Evolutionary conservation across 805 yeast species (phyloP), one percentile per base, ranked within the genome.

Genomic region (Starmerella khaoyaiensis): DNA sequence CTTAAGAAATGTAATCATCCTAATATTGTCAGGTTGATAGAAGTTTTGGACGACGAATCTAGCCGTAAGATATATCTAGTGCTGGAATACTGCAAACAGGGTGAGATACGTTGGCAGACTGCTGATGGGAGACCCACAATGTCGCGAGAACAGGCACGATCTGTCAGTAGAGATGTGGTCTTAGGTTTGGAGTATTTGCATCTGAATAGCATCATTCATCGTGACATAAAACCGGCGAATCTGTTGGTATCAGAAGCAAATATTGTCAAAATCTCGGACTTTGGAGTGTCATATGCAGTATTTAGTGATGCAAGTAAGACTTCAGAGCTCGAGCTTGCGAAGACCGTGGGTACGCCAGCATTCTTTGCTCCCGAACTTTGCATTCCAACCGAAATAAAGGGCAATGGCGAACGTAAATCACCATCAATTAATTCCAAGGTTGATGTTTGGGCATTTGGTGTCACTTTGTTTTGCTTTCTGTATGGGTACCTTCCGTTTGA

Each of bases 371-470:
- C 95, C 0, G 99, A 90, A 55, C 65, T 86, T 32, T 86, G 95
- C 54, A 33, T 39, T 2, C 49, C 49, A 8, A 44, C 47, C 2
- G 49, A 34, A 37, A 37, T 36, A 28, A 21, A 12, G 35, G 51
- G 25, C 42, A 31, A 30, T 26, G 46, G 46, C 47, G 39, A 35
- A 30, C 40, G 36, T 25, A 33, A 28, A 26, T 17, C 49, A 33
- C 71, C 75, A 4, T 71, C 66, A 37, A 78, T 87, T 28, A 77
- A 81, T 36, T 67, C 76, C 54, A 83, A 80, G 57, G 80, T 90
- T 38, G 98, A 90, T 60, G 79, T 87, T n/a, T 90, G 98, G 98
- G 94, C 98, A 0, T 59, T 84, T 16, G 98, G 98, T 9, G 84
- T 87, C 5, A 86, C 97, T 0, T 61, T 90, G 14, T 90, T 75